Base-by-base conservation (phyloP, 2,329 filamentous ascomycete species). In the Domatiomyces globalis region DNA sequence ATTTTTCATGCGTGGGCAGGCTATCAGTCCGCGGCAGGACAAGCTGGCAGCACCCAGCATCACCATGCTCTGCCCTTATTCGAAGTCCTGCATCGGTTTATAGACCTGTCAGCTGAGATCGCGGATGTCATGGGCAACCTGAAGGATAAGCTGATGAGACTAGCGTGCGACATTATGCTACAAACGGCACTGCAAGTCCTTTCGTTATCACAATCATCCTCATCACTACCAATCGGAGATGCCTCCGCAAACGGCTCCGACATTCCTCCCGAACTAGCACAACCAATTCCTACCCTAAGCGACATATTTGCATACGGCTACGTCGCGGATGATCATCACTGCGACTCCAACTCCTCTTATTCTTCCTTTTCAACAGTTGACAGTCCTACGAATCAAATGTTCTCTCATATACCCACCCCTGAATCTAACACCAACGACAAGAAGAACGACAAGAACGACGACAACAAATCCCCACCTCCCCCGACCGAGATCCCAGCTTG, bases 161-260 rank as follows among this genome's bases (percentile, higher is more conserved):
- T 60, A 4, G 57, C 54, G 8, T 46, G 49, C 25, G 49, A 59
- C 43, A 53, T 60, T 22, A 58, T 60, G 53, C 46, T 58, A 4
- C 58, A 57, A 36, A 49, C 58, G 5, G 50, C 55, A 36, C 17
- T 60, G 10, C 54, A 59, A 36, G 33, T 39, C 33, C 33, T 27
- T 9, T 25, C 29, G 9, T 48, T 19, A 12, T 22, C 33, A 39
- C 15, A 7, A 1, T 25, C 22, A 25, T 25, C 6, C 22, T 25
- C 22, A 25, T 25, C 22, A 25, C 22, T 6, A 25, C 3, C 22
- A 25, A 25, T 25, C 22, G 10, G 10, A 33, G 33, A 39, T 15
- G 4, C 12, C 15, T 39, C 15, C 15, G 45, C 22, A 46, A 29
- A 29, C 27, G 15, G 8, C 45, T 8, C 29, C 45, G 19, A 18